Evolutionary conservation across 805 yeast species (phyloP), one percentile per base, ranked within the genome.

Genomic region (Teunomyces gatunensis): DNA sequence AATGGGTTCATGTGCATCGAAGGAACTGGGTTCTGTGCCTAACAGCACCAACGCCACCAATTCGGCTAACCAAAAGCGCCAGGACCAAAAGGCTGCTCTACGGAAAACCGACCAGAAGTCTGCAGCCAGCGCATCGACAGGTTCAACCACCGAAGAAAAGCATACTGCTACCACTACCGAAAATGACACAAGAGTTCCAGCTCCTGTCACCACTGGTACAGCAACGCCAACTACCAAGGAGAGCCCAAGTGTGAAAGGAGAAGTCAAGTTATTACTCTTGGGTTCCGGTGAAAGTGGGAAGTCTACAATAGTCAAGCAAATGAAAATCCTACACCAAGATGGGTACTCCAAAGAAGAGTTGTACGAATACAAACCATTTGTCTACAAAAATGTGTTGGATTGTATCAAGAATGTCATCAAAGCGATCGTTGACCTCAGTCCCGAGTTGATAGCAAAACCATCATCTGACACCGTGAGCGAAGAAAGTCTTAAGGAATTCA

Each of bases 221-320:
- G 36, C 35, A 13, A 9, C 27, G 4, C 27, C 27, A 7, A 25
- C 27, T 25, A 7, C 27, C 11, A 25, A 25, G 20, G 21, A 15
- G n/a, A 20, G 20, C 37, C 21, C 21, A n/a, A 13, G 40, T 4
- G 11, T 23, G 15, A 37, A 37, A 13, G 40, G 40, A 18, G 87
- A 81, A 49, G 81, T 84, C 46, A 90, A 90, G 63, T 83, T 91
- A 41, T 71, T 91, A 32, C 72, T 91, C 29, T 67, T 87, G 42
- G 94, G 99, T 4, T 87, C 97, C 0, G 99, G 98, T 12, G 95
- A 87, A 60, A 76, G 84, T 51, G 95, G 95, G 4, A 87, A 87
- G 60, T 83, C 90, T 6, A 87, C 95, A 13, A 82, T 87, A 45
- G 79, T 87, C 45, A 87, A 86, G 63, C 95, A 87, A 64, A 87